Base-by-base conservation (phyloP, 331 rosid species). In the Cydonia oblonga region DNA sequence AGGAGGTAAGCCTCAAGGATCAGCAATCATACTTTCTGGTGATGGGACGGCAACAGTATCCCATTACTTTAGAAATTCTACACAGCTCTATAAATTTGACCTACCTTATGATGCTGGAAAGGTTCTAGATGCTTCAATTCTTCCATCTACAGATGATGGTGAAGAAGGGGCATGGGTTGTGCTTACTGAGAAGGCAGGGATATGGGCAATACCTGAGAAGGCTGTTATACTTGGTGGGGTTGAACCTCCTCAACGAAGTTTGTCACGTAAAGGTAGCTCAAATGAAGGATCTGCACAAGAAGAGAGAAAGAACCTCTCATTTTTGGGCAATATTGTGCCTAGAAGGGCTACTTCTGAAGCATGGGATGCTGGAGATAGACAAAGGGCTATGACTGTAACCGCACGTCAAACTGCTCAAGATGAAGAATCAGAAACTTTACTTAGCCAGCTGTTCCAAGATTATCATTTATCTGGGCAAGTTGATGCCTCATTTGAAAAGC, bases 141-240 rank as follows among this genome's bases (percentile, higher is more conserved):
- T 93, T 82, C 95, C 95, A 42, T 84, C 91, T 51, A 79, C 89
- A 22, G 92, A 91, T 83, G 92, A 86, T 71, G 80, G 78, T 72
- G 97, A 86, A 84, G 97, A 87, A 81, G 98, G 97, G 52, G 88
- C 98, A 19, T 93, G 98, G 98, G 92, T 93, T 80, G 86, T 93
- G 63, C 79, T 93, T 66, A 93, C 98, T 35, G 98, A 93, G 76
- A 93, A 86, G 86, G 98, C 98, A 40, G 98, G 98, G 76, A 86
- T 93, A 73, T 93, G 98, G 98, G 95, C 97, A 75, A 93, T 93
- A 85, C 98, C 97, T 0, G 98, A 89, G 75, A 93, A 89, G 87
- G 97, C 98, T 82, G 86, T 93, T 82, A 75, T 91, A 71, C 82
- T 89, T 86, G 98, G 98, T 66, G 97, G 95, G 68, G 98, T 93